phyloP scores from a whole-genome alignment of 2,329 filamentous ascomycete genomes.

The Thermomyces lanuginosus region DNA sequence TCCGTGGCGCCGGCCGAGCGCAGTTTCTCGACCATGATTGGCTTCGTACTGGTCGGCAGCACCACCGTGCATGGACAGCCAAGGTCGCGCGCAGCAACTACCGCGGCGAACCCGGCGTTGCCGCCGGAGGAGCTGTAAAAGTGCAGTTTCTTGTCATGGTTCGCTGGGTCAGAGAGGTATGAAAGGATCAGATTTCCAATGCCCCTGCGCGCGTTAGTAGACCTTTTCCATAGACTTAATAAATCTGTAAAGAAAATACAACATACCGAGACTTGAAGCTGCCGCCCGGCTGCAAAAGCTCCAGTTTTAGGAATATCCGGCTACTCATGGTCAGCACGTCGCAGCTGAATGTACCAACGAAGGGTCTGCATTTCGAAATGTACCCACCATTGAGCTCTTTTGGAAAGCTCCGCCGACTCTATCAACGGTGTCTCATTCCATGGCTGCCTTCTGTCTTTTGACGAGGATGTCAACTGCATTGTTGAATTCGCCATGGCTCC shows the following conservation, averaged over 20 bases:
- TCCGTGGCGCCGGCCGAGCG: conserved; percentile 43
- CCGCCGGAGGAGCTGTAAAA: conserved; percentile 67
- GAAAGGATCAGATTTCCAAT: conserved; percentile 23
- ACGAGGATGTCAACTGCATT: background rate
- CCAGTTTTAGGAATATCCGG: conserved; percentile 67
- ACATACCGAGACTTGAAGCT: conserved; percentile 58
- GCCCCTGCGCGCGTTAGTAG: conserved; percentile 11
- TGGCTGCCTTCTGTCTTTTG: conserved; percentile 11
- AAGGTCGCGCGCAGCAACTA: conserved; percentile 51
- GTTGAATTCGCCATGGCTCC: too few relatives aligned
- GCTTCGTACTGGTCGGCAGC: conserved; percentile 47
- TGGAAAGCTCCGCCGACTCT: conserved; percentile 21
- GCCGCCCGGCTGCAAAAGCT: conserved; percentile 62
- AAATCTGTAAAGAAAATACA: background rate
- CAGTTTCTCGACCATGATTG: conserved; percentile 54
- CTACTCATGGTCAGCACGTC: conserved; percentile 17
- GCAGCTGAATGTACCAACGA: background rate
- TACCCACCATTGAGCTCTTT: conserved; percentile 22
- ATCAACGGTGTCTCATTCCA: conserved; percentile 27
- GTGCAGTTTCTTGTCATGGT: conserved; percentile 31
- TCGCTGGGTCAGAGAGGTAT: conserved; percentile 11
- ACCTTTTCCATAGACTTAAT: background rate
- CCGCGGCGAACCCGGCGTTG: conserved; percentile 67
- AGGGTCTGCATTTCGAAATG: background rate
- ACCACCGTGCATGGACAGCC: conserved; percentile 52